These are phyloP conservation scores for Diplodia sapinea DNA, from an alignment of 2,329 filamentous ascomycete species.

Conservation along the genomic window DNA sequence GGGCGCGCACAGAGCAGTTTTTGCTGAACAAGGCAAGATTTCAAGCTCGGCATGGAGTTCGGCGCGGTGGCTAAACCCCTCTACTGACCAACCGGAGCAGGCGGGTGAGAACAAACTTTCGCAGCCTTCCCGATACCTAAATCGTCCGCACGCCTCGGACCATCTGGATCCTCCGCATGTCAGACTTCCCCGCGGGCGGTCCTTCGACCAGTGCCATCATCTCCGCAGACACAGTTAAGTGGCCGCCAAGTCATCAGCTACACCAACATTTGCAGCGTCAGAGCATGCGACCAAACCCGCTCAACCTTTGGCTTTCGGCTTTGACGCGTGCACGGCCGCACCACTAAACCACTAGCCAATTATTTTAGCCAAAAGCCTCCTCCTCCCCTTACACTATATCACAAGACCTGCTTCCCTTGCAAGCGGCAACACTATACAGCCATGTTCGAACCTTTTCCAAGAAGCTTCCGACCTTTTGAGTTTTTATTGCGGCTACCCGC, in stretches of 20 bases:
- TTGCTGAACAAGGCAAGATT: too few relatives aligned
- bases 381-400: background rate
- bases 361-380: background rate
- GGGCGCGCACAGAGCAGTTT: too few relatives aligned
- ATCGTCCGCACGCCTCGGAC: background rate
- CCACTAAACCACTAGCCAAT: background rate
- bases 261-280: background rate
- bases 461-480: background rate
- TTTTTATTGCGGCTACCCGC: background rate
- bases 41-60: too few relatives aligned
- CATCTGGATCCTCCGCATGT: background rate
- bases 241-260: background rate
- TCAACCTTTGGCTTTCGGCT: background rate
- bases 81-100: slow-evolving; percentile 9
- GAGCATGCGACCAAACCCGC: background rate
- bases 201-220: background rate
- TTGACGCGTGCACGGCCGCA: background rate
- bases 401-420: background rate
- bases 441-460: background rate
- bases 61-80: too few relatives aligned
- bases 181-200: background rate
- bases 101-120: background rate
- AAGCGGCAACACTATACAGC: background rate
- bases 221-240: background rate
- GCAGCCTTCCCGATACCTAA: background rate